Conservation (phyloP, 805 yeast species). For the Candida palmyrensis region DNA sequence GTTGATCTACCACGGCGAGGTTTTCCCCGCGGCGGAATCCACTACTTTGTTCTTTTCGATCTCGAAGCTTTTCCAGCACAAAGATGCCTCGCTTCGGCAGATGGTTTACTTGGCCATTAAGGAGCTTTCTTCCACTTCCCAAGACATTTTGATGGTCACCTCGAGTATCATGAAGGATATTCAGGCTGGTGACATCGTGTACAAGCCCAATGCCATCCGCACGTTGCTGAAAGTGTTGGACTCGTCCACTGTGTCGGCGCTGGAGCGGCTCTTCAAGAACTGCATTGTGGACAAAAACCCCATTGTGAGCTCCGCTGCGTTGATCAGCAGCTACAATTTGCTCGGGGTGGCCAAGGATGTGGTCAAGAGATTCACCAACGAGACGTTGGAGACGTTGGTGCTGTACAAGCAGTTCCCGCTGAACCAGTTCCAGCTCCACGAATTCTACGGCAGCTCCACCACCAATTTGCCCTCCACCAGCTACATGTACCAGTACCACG, state of each 20-base stretch:
- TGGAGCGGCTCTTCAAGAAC: conserved; percentile 87
- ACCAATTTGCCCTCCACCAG: conserved; percentile 60
- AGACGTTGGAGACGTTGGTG: conserved; percentile 84
- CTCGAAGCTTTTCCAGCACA: conserved; percentile 92
- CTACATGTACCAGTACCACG: conserved; percentile 90
- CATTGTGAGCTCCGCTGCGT: conserved; percentile 86
- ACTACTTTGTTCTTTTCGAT: conserved; percentile 90
- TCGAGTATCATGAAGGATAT: conserved; percentile 97
- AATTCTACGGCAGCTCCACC: conserved; percentile 49
- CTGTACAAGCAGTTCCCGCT: conserved; percentile 52
- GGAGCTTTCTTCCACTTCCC: conserved; percentile 78
- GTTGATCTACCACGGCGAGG: conserved; percentile 79
- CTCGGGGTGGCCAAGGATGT: conserved; percentile 87
- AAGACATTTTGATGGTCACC: conserved; percentile 95
- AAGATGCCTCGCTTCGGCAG: conserved; percentile 82
- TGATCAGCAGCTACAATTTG: conserved; percentile 85
- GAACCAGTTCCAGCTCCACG: conserved; percentile 48
- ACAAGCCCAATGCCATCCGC: conserved; percentile 92
- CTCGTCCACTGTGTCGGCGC: conserved; percentile 83
- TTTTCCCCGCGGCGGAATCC: conserved; percentile 83
- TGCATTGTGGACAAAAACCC: conserved; percentile 91
- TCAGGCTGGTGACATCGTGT: conserved; percentile 79
- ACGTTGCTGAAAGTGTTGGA: conserved; percentile 88
- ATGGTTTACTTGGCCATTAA: conserved; percentile 91
- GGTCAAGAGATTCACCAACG: conserved; percentile 90